Percentiles rank a stretch among this genome's conserved stretches.
phyloP scores from a whole-genome alignment of 2,329 filamentous ascomycete species.

The Nemania sp. region DNA sequence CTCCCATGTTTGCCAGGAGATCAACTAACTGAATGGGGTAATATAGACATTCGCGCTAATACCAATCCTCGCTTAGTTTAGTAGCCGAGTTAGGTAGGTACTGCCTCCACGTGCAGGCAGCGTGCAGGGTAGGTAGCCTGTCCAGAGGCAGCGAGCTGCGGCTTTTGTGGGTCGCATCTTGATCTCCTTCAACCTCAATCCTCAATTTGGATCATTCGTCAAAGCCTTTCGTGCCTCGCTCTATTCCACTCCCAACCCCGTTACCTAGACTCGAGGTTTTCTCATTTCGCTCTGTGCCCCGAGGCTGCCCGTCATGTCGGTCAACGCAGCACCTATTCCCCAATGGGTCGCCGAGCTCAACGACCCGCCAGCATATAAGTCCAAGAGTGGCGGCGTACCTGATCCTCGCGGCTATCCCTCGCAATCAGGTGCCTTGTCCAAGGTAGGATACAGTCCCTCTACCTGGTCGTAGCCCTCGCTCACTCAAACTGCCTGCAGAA shows the following conservation, averaged over 20 bases:
- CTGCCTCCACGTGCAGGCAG: too few relatives aligned
- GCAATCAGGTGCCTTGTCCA: constrained; percentile 56
- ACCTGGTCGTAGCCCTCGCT: constrained; percentile 1
- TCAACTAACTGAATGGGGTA: too few relatives aligned
- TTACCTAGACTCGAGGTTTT: not conserved
- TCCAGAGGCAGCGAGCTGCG: too few relatives aligned
- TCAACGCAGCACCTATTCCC: constrained; percentile 55
- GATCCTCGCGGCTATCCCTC: constrained; percentile 85
- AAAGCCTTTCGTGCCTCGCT: too few relatives aligned
- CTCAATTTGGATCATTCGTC: not conserved
- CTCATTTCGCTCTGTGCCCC: not conserved
- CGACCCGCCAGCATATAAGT: constrained; percentile 66
- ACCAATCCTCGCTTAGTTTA: too few relatives aligned
- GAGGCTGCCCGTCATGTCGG: constrained; percentile 24
- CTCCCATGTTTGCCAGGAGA: too few relatives aligned
- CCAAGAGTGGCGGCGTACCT: constrained; percentile 70
- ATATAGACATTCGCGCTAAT: too few relatives aligned
- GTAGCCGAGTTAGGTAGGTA: too few relatives aligned
- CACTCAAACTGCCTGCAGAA: constrained; percentile 44
- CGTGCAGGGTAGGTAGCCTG: too few relatives aligned
- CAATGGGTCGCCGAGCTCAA: constrained; percentile 84
- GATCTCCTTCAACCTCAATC: constrained; percentile 12
- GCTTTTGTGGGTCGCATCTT: constrained; percentile 12
- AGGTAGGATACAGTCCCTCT: constrained; percentile 49
- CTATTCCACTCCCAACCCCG: not conserved